phyloP scores from a whole-genome alignment of 2,329 filamentous ascomycete species.

The Phyllosticta citribraziliensis region DNA sequence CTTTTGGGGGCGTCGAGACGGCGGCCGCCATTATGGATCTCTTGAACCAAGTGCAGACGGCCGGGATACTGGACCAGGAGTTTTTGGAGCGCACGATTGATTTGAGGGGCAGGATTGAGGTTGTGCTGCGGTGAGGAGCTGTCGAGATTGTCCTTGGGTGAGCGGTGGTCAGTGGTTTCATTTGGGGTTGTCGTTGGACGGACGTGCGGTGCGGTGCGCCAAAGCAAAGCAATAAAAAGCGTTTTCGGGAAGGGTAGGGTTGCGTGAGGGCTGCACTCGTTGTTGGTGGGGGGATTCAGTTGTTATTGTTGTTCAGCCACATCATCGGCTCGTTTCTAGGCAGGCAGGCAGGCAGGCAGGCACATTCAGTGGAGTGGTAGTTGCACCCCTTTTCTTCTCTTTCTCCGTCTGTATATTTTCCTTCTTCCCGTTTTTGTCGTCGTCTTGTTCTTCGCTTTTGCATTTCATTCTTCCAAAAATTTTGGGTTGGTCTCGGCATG shows the following conservation, averaged over 20 bases:
- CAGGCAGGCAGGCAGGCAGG: too few relatives aligned
- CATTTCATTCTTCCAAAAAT: too few relatives aligned
- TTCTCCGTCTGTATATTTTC: too few relatives aligned
- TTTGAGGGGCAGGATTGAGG: conserved; percentile 9
- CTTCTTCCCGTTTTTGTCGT: too few relatives aligned
- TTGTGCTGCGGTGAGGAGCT: background rate
- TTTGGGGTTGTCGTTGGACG: background rate
- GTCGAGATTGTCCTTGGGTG: background rate
- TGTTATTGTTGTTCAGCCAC: too few relatives aligned
- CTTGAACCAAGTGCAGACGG: conserved; percentile 33
- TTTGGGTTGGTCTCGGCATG: too few relatives aligned
- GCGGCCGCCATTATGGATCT: conserved; percentile 34
- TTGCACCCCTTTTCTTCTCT: too few relatives aligned
- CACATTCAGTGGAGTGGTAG: too few relatives aligned
- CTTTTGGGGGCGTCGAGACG: conserved; percentile 53
- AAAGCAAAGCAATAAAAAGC: background rate
- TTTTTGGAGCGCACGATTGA: conserved; percentile 21
- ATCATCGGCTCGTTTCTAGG: too few relatives aligned
- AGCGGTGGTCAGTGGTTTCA: background rate
- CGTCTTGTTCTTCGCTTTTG: too few relatives aligned
- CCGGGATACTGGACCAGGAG: conserved; percentile 29
- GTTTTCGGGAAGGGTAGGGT: background rate
- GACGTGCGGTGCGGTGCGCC: background rate
- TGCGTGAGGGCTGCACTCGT: too few relatives aligned
- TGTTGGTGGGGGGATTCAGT: too few relatives aligned